Evolutionary conservation across 805 yeast genomes (phyloP), one percentile per base, ranked within the genome.

Genomic region (Saccharomycopsis microspora): DNA sequence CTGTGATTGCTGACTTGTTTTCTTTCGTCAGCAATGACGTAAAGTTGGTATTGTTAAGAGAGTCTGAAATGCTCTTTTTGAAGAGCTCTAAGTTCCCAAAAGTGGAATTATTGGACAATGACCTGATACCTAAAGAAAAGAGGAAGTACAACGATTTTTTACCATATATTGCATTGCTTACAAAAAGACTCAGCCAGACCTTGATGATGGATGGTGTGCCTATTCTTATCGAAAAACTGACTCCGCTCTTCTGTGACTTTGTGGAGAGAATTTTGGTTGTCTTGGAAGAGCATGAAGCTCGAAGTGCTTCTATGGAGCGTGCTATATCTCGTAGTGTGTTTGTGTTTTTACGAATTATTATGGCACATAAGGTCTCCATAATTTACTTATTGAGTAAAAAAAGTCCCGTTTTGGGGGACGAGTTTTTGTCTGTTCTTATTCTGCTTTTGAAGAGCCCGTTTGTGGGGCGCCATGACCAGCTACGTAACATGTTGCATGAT

Each of bases 401-500:
- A 58, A 69, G 58, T 60, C 58, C 62, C 31, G 64, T 42, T 3
- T 46, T 70, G 45, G 64, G 71, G 40, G 74, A 74, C 47, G 64
- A 57, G 6, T 74, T 80, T 46, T 57, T 78, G 50, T 65, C 68
- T 52, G 71, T 71, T 50, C 60, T 79, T 56, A 67, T 73, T 7
- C 62, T 64, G 7, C 54, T 80, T 10, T 64, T 76, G 50, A 66
- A 70, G 41, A 67, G 75, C 7, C 57, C 64, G 4, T 64, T 70
- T 32, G 64, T 79, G 55, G 59, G 66, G 42, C 56, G 63, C 36
- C 66, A 74, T 53, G 72, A 71, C 30, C 78, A 74, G 52, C 58
- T 80, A 45, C 71, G 71, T 53, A 78, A 79, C 44, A 60, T 80
- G 52, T 62, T 80, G 1, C 78, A 79, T 57, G 86, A 80, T 57